These are phyloP conservation scores for Fibroporia radiculosa DNA, from an alignment of 768 basidiomycete species.

Conservation along the genomic window DNA sequence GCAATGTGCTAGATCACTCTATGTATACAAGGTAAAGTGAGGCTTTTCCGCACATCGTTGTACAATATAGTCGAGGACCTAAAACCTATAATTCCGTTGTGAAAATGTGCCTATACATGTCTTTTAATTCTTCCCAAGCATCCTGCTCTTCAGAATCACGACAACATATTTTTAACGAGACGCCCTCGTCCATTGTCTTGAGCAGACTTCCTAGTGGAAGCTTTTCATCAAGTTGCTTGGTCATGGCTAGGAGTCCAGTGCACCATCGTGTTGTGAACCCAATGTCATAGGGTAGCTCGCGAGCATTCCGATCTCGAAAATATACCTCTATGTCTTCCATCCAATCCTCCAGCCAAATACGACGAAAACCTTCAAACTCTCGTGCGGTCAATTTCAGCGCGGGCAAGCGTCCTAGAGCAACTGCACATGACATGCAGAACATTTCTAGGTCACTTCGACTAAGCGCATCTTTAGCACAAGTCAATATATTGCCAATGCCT, in stretches of 20 bases:
- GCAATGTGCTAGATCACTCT: no score
- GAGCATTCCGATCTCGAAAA: background rate
- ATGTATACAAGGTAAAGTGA: no score
- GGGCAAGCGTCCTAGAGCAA: background rate
- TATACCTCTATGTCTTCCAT: background rate
- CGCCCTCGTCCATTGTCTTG: background rate
- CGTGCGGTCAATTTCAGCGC: background rate
- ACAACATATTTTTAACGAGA: background rate
- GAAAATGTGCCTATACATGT: background rate
- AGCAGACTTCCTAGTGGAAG: background rate
- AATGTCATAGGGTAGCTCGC: background rate
- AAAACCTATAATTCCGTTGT: no score
- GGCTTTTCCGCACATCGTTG: no score
- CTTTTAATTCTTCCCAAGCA: background rate
- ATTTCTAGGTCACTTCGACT: background rate
- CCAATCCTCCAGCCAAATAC: background rate
- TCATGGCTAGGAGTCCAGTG: background rate
- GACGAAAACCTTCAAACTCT: background rate
- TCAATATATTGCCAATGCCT: background rate
- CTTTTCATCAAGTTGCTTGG: background rate
- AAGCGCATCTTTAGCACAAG: background rate
- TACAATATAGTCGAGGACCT: no score
- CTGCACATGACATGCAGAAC: slow-evolving; percentile 1
- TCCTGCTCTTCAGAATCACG: background rate
- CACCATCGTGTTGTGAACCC: background rate